phyloP scores from a whole-genome alignment of 139 green algal genomes.

The Pseudopediastrum boryanum region DNA sequence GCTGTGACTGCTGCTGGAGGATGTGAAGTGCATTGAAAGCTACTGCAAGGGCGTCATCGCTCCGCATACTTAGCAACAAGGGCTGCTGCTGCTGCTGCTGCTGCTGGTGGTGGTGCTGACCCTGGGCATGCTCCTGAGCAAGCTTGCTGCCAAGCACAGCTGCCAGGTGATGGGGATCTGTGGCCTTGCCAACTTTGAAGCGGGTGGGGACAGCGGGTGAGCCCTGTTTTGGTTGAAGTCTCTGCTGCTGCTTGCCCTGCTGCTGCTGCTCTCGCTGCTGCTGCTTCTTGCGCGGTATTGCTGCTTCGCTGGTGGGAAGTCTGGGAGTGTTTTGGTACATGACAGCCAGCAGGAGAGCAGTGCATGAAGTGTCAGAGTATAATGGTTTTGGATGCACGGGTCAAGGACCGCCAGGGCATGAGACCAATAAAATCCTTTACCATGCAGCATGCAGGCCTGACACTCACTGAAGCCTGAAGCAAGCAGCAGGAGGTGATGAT shows the following conservation, averaged over 20 bases:
- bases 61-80: not conserved
- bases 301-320: too few species aligned
- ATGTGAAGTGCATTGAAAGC: too few species aligned
- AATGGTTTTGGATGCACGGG: not conserved
- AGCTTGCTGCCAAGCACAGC: not conserved
- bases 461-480: not conserved
- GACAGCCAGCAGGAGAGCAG: too few species aligned
- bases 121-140: not conserved
- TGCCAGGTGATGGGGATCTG: not conserved
- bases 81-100: not conserved
- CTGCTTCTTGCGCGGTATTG: not conserved
- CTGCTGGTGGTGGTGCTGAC: not conserved
- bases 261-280: not conserved
- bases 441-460: not conserved
- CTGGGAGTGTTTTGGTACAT: too few species aligned
- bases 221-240: not conserved
- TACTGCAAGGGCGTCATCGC: not conserved
- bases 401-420: not conserved
- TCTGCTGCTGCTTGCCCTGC: slow-evolving; percentile 11
- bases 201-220: not conserved
- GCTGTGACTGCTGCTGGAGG: too few species aligned
- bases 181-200: not conserved
- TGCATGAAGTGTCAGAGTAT: not conserved
- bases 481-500: not conserved
- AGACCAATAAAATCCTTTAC: not conserved